Evolutionary conservation across 495 filamentous ascomycete genomes (phyloP).

Genomic region (Penicillium dipodomyicola): DNA sequence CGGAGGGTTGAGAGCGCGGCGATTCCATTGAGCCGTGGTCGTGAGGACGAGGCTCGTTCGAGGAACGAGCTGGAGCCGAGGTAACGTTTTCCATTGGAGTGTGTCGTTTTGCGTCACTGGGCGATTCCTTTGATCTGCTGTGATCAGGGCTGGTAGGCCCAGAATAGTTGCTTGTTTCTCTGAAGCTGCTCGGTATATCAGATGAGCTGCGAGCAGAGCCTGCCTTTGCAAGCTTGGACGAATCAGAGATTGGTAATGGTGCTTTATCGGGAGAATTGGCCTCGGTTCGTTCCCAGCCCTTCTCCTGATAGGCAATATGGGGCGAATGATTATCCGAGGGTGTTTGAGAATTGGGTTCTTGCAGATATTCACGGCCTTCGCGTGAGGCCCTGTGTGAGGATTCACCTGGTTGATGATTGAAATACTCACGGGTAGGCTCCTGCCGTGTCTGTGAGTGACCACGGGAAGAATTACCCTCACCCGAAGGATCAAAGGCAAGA

Average conservation of each 20-base stretch:
- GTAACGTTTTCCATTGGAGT: conserved; percentile 27
- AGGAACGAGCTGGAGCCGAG: conserved; percentile 35
- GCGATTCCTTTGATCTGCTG: conserved; percentile 24
- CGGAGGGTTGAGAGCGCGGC: conserved; percentile 30
- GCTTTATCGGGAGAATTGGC: conserved; percentile 53
- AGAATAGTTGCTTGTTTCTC: conserved; percentile 37
- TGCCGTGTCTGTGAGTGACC: conserved; percentile 27
- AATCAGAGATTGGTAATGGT: conserved; percentile 55
- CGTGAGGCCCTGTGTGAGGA: conserved; percentile 21
- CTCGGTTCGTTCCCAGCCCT: conserved; percentile 59
- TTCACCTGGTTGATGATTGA: conserved; percentile 22
- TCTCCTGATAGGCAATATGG: conserved; percentile 91
- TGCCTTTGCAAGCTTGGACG: conserved; percentile 59
- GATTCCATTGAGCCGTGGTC: conserved; percentile 42
- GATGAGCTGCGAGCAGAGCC: conserved; percentile 65
- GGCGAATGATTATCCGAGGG: conserved; percentile 55
- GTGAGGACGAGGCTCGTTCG: conserved; percentile 41
- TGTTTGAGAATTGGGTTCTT: conserved; percentile 18
- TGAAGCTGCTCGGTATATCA: conserved; percentile 36
- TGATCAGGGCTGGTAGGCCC: conserved; percentile 36
- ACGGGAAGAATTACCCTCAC: conserved; percentile 48
- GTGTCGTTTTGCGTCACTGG: conserved; percentile 8
- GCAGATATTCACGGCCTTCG: conserved; percentile 19
- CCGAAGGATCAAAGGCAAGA: conserved; percentile 81
- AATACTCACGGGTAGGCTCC: conserved; percentile 38